Evolutionary conservation across 441 rosid genomes (phyloP), one percentile per base, ranked within the genome.

Genomic region (Raphanus hybrid): DNA sequence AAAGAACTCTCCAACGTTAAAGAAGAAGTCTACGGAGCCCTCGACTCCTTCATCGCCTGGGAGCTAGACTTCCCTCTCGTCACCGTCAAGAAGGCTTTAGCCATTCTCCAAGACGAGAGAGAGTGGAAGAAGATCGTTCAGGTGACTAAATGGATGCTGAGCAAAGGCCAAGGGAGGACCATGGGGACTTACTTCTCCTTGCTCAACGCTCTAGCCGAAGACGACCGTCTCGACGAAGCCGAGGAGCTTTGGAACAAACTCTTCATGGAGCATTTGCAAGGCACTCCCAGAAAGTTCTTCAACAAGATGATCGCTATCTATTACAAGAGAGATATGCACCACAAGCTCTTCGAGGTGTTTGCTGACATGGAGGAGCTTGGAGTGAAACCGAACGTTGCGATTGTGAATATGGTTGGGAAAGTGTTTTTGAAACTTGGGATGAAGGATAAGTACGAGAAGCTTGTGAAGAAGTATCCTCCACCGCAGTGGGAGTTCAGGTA

Each of bases 361-460:
- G 99, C 97, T 55, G 98, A 96, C 80, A 92, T 96, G 99, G 99
- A 93, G 85, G 99, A 96, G 84, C 97, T 93, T 39, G 91, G 93
- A 37, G 83, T 96, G 73, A 81, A 82, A 71, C 99, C 98, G 10
- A 83, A 81, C 67, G 62, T 80, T 74, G 63, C 97, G 16, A 84
- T 86, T 43, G 90, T 93, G 70, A 58, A 81, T 7, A 91, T 92
- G 99, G 81, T 93, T 78, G 99, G 97, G 32, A 83, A 83, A 39
- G 90, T 85, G 69, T 93, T 96, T 85, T 74, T 84, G 82, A 85
- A 88, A 77, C 74, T 89, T 8, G 93, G 83, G 26, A 91, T 91
- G 97, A 61, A 77, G 70, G 98, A 96, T 81, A 93, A 92, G 73
- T 86, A 87, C 45, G 82, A 86, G 48, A 92, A 92, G 79, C 72